Evolutionary conservation across 2,329 filamentous ascomycete species (phyloP), one percentile per base, ranked within the genome.

Genomic region (Phaeosphaeria sp.): DNA sequence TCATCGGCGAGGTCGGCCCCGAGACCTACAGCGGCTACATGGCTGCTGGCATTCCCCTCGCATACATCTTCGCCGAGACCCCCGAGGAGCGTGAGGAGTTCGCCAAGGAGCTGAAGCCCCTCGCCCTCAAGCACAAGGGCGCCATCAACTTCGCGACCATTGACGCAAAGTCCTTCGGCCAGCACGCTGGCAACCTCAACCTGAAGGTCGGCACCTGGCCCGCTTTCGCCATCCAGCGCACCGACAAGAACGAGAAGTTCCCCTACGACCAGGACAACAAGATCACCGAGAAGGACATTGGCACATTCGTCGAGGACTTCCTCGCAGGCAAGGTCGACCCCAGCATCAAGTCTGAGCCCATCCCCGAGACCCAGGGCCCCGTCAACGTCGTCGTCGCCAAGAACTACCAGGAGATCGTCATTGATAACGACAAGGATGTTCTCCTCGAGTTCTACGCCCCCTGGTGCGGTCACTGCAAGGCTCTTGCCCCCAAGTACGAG

Each of bases 371-470:
- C 65, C 91, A 97, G 65, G 93, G 92, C 55, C 86, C 92, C 63
- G 94, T 97, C 73, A 89, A 88, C 60, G 85, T 96, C 60, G 86
- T 99, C 57, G 95, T 99, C 57, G 95, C 94, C 78, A 91, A 96
- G 83, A 94, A 87, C 83, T 99, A 97, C 86, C 85, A 97, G 64
- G 86, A 96, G 7, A 82, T 98, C 68, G 93, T 99, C 74, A 86
- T 97, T 55, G 90, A 99, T 77, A 90, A 96, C 79, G 86, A 89
- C 77, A 98, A 98, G 90, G 95, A 99, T 80, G 95, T 99, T 58
- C 87, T 99, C 67, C 82, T 99, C 65, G 95, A 99, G 85, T 98
- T 97, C 84, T 99, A 99, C 83, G 95, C 95, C 59, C 95, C 95
- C 65, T 89, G 87, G 87, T 89, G 87, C 71, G 87, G 87, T 76